Base-by-base conservation (phyloP, 305 asterid genomes). In the Euphrasia arctica region DNA sequence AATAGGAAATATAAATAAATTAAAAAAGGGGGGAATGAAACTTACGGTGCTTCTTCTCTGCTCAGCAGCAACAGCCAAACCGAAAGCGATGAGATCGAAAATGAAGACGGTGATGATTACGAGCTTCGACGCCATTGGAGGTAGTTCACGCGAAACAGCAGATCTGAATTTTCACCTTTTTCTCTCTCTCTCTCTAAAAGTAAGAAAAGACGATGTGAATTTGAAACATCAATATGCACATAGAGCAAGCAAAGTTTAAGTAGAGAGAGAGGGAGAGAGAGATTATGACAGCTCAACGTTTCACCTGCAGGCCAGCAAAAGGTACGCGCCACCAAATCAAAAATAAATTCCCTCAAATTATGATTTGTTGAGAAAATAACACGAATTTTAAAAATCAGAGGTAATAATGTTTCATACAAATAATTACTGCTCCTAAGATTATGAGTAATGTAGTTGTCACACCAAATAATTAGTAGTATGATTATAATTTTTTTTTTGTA, bases 41-140 rank as follows among this genome's bases (percentile, higher is more conserved):
- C 52, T 4, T 15, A 4, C 18, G 13, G 42, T 14, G 29, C 43
- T 45, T 68, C 97, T 79, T 64, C 97, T 80, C 77, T 82, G 91
- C 82, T 90, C 97, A 67, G 95, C 97, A 66, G 95, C 96, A 70
- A 90, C 82, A 8, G 96, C 97, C 75, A 90, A 79, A 54, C 91
- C 95, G 66, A 88, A 91, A 72, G 97, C 96, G 70, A 91, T 80
- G 62, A 88, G 85, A 79, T 88, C 96, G 43, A 91, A 41, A 41
- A 91, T 34, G 80, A 88, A 83, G 57, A 90, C 83, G 2, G 63
- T 62, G 13, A 79, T 45, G 63, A 88, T 74, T 14, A 88, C 60
- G 42, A 85, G 65, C 68, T 90, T 87, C 58, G 97, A 88, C 62
- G 96, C 97, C 97, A 90, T 90, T 77, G 69, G 3, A 71, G 67